Evolutionary conservation across 2,329 filamentous ascomycete species (phyloP), one percentile per base, ranked within the genome.

Genomic region (Claviceps arundinis): DNA sequence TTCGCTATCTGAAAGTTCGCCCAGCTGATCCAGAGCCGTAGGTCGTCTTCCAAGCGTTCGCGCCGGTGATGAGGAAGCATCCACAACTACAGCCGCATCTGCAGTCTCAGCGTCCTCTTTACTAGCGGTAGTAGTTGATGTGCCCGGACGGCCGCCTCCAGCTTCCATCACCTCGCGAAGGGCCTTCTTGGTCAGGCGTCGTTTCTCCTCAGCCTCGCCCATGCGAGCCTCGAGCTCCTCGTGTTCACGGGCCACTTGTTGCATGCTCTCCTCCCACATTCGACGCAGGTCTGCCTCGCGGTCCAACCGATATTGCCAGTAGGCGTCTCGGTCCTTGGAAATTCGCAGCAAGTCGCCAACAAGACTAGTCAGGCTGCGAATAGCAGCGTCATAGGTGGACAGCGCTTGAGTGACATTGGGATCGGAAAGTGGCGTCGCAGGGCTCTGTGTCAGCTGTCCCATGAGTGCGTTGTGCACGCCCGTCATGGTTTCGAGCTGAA

Each of bases 181-280:
- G 2, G 89, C 90, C 56, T 85, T 83, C 73, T 95, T 97, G 3
- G 93, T 93, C 56, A 87, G 78, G 65, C 87, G 90, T 53, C 89
- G 81, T 74, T 95, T 97, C 63, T 86, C 80, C 66, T 97, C 91
- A 1, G 89, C 87, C 67, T 95, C 87, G 45, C 87, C 89, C 55
- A 96, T 87, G 53, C 84, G 85, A 38, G 81, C 87, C 64, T 97
- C 89, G 1, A 98, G 77, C 50, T 89, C 80, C 68, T 97, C 93
- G 61, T 98, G 93, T 65, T 98, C 93, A 52, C 82, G 83, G 17
- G 90, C 93, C n/a, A 98, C 86, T 61, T 90, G 84, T 9, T 93
- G 89, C 93, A 98, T 96, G 68, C 90, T 97, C 62, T 98, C 93
- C 69, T 98, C 93, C 93, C 93, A 98, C 81, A 98, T 87, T 54